Evolutionary conservation across 73 alveolate species (phyloP).

Genomic region (Loxodes magnus): DNA sequence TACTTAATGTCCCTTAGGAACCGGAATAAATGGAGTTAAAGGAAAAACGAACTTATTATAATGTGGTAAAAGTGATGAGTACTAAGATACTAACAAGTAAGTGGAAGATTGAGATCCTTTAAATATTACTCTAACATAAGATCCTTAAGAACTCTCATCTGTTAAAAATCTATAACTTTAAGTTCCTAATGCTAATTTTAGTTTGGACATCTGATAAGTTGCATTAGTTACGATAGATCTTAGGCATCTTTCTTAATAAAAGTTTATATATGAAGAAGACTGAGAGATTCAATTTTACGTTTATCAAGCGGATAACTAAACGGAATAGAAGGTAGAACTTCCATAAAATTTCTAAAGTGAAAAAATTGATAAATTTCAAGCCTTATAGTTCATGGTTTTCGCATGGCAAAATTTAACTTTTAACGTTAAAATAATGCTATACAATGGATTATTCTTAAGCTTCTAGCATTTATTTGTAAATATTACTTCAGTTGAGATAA

Average conservation of each 20-base stretch:
- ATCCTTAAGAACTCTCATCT: not conserved
- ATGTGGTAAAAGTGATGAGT: slow-evolving; percentile 23
- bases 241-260: slow-evolving; percentile 37
- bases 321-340: slow-evolving; percentile 48
- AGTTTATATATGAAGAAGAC: slow-evolving; percentile 60
- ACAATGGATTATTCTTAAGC: slow-evolving; percentile 50
- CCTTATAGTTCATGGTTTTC: slow-evolving; percentile 44
- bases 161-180: not conserved
- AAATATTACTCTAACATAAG: no score
- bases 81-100: slow-evolving; percentile 8
- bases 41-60: slow-evolving; percentile 29
- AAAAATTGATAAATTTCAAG: slow-evolving; percentile 27
- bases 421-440: slow-evolving; percentile 53
- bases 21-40: slow-evolving; percentile 39
- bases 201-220: slow-evolving; percentile 42
- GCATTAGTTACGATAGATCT: slow-evolving; percentile 66
- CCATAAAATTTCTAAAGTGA: slow-evolving; percentile 55
- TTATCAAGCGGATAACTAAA: slow-evolving; percentile 18
- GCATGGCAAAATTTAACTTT: slow-evolving; percentile 42
- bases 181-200: slow-evolving; percentile 37
- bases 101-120: slow-evolving; percentile 1
- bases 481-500: slow-evolving; percentile 50
- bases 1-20: slow-evolving; percentile 65
- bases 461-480: slow-evolving; percentile 41
- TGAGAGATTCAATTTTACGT: slow-evolving; percentile 50